Conservation (phyloP, 2,329 filamentous ascomycete genomes). For the Cytospora piceicola region DNA sequence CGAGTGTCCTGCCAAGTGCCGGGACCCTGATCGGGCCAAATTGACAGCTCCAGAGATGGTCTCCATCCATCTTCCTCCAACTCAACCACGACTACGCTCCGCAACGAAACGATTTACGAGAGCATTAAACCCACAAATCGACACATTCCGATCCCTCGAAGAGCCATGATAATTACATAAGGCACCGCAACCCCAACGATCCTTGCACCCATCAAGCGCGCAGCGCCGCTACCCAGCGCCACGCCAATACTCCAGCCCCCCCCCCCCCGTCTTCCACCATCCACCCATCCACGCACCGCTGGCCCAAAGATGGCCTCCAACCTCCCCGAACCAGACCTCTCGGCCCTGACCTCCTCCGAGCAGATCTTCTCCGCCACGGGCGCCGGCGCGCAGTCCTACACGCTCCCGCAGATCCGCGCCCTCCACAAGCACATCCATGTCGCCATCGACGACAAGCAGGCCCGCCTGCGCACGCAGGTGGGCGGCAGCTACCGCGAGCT, state of each 20-base stretch:
- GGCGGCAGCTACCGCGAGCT: conserved; percentile 81
- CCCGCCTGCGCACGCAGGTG: conserved; percentile 65
- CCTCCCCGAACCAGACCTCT: conserved; percentile 52
- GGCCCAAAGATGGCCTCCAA: conserved; percentile 41
- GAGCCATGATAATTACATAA: conserved; percentile 27
- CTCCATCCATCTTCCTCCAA: neutral
- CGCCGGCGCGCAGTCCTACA: conserved; percentile 49
- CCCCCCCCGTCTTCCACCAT: neutral
- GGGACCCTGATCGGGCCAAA: conserved; percentile 4
- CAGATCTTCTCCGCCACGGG: conserved; percentile 52
- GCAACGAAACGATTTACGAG: neutral
- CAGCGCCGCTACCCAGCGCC: neutral
- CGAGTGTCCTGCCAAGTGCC: neutral
- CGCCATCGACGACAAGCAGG: conserved; percentile 65
- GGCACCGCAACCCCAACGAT: neutral
- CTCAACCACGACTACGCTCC: neutral
- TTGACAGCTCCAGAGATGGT: conserved; percentile 22
- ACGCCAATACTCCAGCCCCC: neutral
- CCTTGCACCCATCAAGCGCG: neutral
- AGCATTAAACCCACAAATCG: neutral
- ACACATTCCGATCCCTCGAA: too few relatives aligned
- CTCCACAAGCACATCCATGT: conserved; percentile 64
- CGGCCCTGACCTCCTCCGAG: conserved; percentile 52
- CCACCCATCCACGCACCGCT: conserved; percentile 8
- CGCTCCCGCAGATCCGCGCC: conserved; percentile 65